Evolutionary conservation across 2,329 filamentous ascomycete genomes (phyloP).

Genomic region (Mariannaea elegans): DNA sequence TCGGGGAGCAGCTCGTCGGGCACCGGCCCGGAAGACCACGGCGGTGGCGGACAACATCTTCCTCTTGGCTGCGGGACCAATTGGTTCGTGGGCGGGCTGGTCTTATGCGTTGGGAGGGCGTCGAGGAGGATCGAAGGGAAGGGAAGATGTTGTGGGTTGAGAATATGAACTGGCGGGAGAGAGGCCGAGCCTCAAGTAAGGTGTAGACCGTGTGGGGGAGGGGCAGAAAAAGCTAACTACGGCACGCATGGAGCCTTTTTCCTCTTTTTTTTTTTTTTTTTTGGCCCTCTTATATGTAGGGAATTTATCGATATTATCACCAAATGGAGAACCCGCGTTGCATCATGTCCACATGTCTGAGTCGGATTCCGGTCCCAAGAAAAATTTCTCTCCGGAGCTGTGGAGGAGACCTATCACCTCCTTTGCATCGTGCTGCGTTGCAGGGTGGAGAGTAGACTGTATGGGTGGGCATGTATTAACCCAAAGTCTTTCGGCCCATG

Average conservation of each 20-base stretch:
- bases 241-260: slow-evolving; percentile 3
- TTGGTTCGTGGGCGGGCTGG: slow-evolving; percentile 29
- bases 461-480: neutral
- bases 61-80: slow-evolving; percentile 30
- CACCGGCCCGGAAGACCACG: slow-evolving; percentile 54
- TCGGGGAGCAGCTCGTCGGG: slow-evolving; percentile 51
- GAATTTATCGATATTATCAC: no score
- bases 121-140: neutral
- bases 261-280: neutral
- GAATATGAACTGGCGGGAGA: slow-evolving; percentile 8
- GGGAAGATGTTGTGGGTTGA: slow-evolving; percentile 16
- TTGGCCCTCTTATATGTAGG: neutral
- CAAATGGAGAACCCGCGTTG: neutral
- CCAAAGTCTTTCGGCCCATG: neutral
- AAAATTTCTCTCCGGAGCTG: neutral
- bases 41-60: slow-evolving; percentile 56
- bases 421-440: neutral
- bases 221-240: slow-evolving; percentile 30
- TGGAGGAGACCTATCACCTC: neutral
- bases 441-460: neutral
- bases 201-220: slow-evolving; percentile 21
- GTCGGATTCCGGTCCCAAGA: neutral
- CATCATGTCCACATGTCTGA: neutral
- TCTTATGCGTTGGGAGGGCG: slow-evolving; percentile 3
- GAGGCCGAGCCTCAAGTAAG: slow-evolving; percentile 1